Evolutionary conservation across 371 early-diverging fungal species (phyloP), one percentile per base, ranked within the genome.

Genomic region (Saksenaea oblongispora): DNA sequence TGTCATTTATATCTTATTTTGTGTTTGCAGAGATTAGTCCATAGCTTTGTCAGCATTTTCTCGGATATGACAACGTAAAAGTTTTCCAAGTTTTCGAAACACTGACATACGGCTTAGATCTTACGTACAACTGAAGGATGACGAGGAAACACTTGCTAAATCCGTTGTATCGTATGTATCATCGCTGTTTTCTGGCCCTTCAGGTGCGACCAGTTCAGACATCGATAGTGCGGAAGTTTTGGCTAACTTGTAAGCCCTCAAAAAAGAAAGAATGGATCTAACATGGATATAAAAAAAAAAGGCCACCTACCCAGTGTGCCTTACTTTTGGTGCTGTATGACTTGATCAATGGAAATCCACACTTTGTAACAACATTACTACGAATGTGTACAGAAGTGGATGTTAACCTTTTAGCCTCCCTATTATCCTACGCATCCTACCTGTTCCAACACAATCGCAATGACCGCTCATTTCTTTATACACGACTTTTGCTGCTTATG

Each of bases 391-490:
- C 60, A 15, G 53, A 59, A 11, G 34, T 53, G 5, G 62, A 62
- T 26, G 71, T 70, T 0, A 51, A 60, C 3, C 65, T 71, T 22
- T 41, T 83, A 1, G 76, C 67, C 0, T 56, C 73, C 0, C 66
- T 82, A 28, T 44, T 86, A 35, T 79, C 84, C 11, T 80, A 77
- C 42, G 56, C 75, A 0, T 84, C 86, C 0, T 86, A 84, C 34
- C 63, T 86, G 13, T 66, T 84, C 27, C 79, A 84, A 62, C 76
- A 83, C 61, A 84, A 81, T 39, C 78, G 80, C 3, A 74, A 72
- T 3, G 74, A 78, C 9, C 73, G 82, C 0, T 67, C 84, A 3
- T 61, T 70, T 13, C 63, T 74, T 1, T 86, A 86, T 65, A 73
- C 82, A 54, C 70, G 78, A 22, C 62, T 86, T 24, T 63, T 74